Percentiles rank a stretch among this genome's conserved stretches.
Conservation (phyloP, 2,329 filamentous ascomycete genomes). For the Sodiomyces alkalinus region DNA sequence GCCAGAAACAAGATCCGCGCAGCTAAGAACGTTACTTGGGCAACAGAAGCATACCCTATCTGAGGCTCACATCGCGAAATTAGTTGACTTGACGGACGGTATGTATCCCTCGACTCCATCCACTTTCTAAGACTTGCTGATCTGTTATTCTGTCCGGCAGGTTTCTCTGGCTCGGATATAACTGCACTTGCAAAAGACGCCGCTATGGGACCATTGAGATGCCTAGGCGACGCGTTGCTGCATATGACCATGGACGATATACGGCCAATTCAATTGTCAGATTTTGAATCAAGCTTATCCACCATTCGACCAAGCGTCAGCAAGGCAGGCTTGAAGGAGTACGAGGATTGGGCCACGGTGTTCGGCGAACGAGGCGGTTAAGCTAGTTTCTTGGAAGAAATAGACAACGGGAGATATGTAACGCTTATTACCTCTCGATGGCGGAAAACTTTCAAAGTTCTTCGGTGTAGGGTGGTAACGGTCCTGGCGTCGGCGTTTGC, state of each 20-base stretch:
- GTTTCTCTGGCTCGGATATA: constrained; percentile 95
- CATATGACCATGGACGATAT: constrained; percentile 93
- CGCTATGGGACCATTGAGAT: constrained; percentile 88
- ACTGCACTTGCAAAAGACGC: constrained; percentile 94
- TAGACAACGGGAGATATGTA: neutral
- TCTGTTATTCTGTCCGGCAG: constrained; percentile 27
- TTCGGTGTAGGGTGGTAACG: too few species aligned
- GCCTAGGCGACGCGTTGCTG: constrained; percentile 75
- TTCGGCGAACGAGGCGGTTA: constrained; percentile 85
- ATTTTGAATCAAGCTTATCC: constrained; percentile 71
- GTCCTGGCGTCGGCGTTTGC: too few species aligned
- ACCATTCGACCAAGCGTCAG: constrained; percentile 87
- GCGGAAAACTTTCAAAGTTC: too few species aligned
- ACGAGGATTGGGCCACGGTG: constrained; percentile 86
- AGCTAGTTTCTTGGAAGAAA: constrained; percentile 6
- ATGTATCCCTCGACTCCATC: constrained; percentile 6
- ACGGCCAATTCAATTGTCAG: constrained; percentile 63
- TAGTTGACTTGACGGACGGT: constrained; percentile 81
- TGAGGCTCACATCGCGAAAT: constrained; percentile 51
- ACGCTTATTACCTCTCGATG: too few species aligned
- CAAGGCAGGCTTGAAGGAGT: constrained; percentile 68
- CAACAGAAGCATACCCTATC: constrained; percentile 75
- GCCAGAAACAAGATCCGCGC: constrained; percentile 60
- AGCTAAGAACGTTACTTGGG: constrained; percentile 64
- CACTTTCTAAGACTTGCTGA: neutral